A percentile compares a stretch with the other conserved stretches of the same genome.
These are phyloP conservation scores for Termitomyces sp. DNA, from an alignment of 768 basidiomycete genomes.

Conservation along the genomic window DNA sequence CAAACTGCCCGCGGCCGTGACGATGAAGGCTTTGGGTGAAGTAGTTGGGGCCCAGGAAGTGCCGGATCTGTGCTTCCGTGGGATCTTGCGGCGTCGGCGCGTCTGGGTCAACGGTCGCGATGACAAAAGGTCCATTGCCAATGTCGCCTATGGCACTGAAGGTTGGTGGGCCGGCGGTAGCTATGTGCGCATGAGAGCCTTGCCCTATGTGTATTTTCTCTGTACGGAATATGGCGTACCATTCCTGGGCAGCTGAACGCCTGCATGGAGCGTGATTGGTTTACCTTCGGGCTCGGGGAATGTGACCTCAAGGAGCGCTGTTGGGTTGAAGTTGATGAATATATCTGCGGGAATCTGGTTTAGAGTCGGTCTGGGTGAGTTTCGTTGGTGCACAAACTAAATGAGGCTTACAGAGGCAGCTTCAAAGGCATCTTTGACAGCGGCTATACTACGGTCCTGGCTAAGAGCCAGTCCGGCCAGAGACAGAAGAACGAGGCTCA, in stretches of 20 bases:
- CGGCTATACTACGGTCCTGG: constrained; percentile 18
- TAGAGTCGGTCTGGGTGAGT: neutral
- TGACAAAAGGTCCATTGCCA: constrained; percentile 35
- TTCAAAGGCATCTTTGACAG: constrained; percentile 20
- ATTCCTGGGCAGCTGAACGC: constrained; percentile 27
- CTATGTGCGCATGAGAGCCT: constrained; percentile 14
- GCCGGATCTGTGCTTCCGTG: constrained; percentile 36
- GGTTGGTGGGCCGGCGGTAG: constrained; percentile 29
- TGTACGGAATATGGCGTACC: constrained; percentile 15
- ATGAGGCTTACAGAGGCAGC: constrained; percentile 16
- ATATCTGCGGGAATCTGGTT: constrained; percentile 27
- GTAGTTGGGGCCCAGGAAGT: constrained; percentile 43
- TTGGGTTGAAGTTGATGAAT: constrained; percentile 26
- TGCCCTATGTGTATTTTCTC: neutral
- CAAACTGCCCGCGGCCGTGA: neutral
- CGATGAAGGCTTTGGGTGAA: neutral
- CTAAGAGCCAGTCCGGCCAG: constrained; percentile 12
- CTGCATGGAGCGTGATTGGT: constrained; percentile 28
- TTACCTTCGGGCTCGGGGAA: constrained; percentile 23
- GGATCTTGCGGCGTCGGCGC: constrained; percentile 44
- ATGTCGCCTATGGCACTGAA: constrained; percentile 23
- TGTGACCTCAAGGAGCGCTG: constrained; percentile 26
- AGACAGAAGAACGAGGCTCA: constrained; percentile 7
- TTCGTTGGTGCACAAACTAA: neutral
- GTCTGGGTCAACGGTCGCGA: constrained; percentile 43